A percentile compares a stretch with the other conserved stretches of the same genome.
Conservation (phyloP, 176 grass and related monocot genomes). For the Lolium rigidum region DNA sequence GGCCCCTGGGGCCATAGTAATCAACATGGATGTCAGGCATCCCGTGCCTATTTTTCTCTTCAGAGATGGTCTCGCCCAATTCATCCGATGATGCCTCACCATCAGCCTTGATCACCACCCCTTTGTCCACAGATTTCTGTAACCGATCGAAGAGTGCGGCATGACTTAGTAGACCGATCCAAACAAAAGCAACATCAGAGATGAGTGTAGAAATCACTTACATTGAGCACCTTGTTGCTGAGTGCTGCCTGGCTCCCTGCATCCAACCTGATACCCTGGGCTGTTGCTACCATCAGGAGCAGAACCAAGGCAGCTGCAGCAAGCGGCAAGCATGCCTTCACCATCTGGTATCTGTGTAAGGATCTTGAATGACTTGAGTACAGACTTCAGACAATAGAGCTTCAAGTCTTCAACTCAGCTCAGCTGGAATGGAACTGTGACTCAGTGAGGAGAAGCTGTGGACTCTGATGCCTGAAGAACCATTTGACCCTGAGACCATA, state of each 20-base stretch:
- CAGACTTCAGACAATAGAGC: not conserved
- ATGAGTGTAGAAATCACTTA: constrained; percentile 25
- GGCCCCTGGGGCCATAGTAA: constrained; percentile 76
- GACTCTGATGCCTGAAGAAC: constrained; percentile 39
- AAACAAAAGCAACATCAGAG: not conserved
- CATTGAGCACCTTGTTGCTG: constrained; percentile 43
- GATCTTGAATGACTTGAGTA: not conserved
- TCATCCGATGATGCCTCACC: constrained; percentile 13
- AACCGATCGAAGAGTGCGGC: not conserved
- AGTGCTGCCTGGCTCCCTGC: constrained; percentile 47
- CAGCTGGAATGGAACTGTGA: constrained; percentile 33
- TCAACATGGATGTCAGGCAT: constrained; percentile 72
- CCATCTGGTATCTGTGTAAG: constrained; percentile 23
- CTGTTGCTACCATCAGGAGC: constrained; percentile 37
- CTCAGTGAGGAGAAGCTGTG: constrained; percentile 14
- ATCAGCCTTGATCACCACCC: constrained; percentile 7
- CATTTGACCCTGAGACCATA: constrained; percentile 49
- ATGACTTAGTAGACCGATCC: not conserved
- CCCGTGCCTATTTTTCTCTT: constrained; percentile 45
- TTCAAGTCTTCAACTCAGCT: constrained; percentile 1
- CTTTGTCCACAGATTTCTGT: constrained; percentile 37
- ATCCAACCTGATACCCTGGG: constrained; percentile 65
- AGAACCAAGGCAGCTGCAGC: constrained; percentile 16
- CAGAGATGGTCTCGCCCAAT: constrained; percentile 34
- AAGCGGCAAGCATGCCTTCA: constrained; percentile 1